These are phyloP conservation scores for Cyclotella cryptica DNA, from an alignment of 108 stramenopile genomes.

Conservation along the genomic window DNA sequence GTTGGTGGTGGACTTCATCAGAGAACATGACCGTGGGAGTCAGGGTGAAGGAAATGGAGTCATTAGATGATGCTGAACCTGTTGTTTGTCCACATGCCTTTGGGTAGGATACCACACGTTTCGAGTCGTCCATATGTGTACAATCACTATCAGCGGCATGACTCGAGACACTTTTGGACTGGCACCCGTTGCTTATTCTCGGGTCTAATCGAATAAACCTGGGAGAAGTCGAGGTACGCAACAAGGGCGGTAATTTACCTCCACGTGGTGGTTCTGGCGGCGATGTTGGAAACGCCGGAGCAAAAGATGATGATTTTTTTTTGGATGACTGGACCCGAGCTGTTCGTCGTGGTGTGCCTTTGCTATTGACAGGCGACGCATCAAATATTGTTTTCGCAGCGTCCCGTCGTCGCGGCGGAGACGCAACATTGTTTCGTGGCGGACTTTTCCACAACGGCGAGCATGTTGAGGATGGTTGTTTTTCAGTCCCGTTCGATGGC, in stretches of 20 bases:
- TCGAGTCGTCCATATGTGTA: background rate
- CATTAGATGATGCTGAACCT: background rate
- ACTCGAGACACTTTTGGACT: background rate
- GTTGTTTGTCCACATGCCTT: background rate
- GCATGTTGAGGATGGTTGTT: background rate
- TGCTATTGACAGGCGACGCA: background rate
- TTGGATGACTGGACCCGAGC: background rate
- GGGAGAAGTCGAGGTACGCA: slow-evolving; percentile 1
- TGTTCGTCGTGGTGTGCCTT: background rate
- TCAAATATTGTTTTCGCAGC: background rate
- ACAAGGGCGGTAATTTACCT: background rate
- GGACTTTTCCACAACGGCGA: slow-evolving; percentile 6
- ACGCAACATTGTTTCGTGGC: background rate
- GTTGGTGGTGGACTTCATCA: slow-evolving; percentile 7
- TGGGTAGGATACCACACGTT: background rate
- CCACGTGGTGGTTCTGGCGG: background rate
- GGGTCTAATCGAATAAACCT: slow-evolving; percentile 9
- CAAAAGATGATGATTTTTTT: background rate
- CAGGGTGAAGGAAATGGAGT: slow-evolving; percentile 9
- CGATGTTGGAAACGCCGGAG: slow-evolving; percentile 1
- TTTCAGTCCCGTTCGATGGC: background rate
- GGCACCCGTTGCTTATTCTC: slow-evolving; percentile 2
- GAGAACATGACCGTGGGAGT: slow-evolving; percentile 24
- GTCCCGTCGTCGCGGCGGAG: background rate
- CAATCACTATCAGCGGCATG: background rate